phyloP scores from a whole-genome alignment of 2,329 filamentous ascomycete genomes.

The Aotearoamyces nothofagi region DNA sequence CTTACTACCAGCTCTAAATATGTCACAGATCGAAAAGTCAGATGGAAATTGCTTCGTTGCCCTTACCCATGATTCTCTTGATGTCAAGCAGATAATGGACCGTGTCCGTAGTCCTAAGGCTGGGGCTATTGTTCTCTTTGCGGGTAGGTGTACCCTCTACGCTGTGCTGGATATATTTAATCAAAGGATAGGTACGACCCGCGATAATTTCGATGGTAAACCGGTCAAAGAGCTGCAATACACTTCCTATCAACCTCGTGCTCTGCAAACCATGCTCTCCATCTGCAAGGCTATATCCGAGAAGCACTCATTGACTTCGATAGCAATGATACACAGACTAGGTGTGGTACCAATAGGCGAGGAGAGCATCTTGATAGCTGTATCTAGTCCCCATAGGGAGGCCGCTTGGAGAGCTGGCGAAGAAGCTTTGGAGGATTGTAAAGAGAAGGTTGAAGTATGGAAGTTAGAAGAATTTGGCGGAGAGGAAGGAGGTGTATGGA shows the following conservation, averaged over 20 bases:
- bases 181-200: constrained; percentile 51
- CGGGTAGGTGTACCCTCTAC: constrained; percentile 31
- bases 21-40: constrained; percentile 27
- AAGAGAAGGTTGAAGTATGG: constrained; percentile 85
- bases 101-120: constrained; percentile 58
- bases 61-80: constrained; percentile 47
- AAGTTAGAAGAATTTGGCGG: constrained; percentile 79
- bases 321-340: constrained; percentile 73
- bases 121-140: constrained; percentile 64
- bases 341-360: constrained; percentile 80
- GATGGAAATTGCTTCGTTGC: constrained; percentile 47
- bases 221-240: constrained; percentile 65
- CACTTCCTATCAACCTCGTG: constrained; percentile 55
- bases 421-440: constrained; percentile 76
- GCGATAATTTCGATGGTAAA: constrained; percentile 57
- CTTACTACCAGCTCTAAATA: too few species aligned
- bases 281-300: constrained; percentile 42
- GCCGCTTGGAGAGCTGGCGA: constrained; percentile 82
- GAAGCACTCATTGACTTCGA: constrained; percentile 52
- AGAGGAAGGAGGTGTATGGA: constrained; percentile 64
- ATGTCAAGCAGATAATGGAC: constrained; percentile 41
- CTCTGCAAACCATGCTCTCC: constrained; percentile 49
- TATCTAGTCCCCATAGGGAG: constrained; percentile 68
- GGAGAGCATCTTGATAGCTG: constrained; percentile 82
- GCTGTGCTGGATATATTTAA: constrained; percentile 9